These are phyloP conservation scores for Penicillium paxilli DNA, from an alignment of 495 filamentous ascomycete genomes.

Conservation along the genomic window DNA sequence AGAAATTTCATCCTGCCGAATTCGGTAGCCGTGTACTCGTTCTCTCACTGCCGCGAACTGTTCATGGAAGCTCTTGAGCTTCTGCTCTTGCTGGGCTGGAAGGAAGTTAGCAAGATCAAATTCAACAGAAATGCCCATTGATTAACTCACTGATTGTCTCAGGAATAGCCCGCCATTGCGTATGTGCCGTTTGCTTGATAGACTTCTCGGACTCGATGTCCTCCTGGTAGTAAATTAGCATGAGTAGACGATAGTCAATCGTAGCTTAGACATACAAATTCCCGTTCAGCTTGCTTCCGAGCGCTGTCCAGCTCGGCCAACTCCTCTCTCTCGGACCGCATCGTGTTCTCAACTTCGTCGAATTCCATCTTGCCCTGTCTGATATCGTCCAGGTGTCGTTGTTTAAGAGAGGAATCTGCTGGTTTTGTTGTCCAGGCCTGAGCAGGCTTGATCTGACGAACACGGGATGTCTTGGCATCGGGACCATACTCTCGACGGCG, in stretches of 20 bases:
- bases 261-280: slow-evolving; percentile 37
- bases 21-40: slow-evolving; percentile 41
- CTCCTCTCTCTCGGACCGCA: slow-evolving; percentile 30
- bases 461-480: slow-evolving; percentile 62
- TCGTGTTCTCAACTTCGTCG: slow-evolving; percentile 31
- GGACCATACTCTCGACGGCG: slow-evolving; percentile 75
- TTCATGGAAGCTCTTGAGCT: slow-evolving; percentile 40
- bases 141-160: slow-evolving; percentile 62
- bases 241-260: background rate
- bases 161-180: slow-evolving; percentile 65
- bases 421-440: slow-evolving; percentile 75
- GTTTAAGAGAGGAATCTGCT: slow-evolving; percentile 62
- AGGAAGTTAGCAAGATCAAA: slow-evolving; percentile 13
- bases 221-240: slow-evolving; percentile 33
- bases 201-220: slow-evolving; percentile 53
- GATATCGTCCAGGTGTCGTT: slow-evolving; percentile 46
- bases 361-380: slow-evolving; percentile 42
- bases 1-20: slow-evolving; percentile 55
- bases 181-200: slow-evolving; percentile 58
- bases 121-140: background rate
- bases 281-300: slow-evolving; percentile 17
- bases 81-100: slow-evolving; percentile 54
- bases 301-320: slow-evolving; percentile 36
- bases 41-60: slow-evolving; percentile 43
- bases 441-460: slow-evolving; percentile 54